phyloP scores from a whole-genome alignment of 257 asterid species.

The Solanum corneliomulleri region DNA sequence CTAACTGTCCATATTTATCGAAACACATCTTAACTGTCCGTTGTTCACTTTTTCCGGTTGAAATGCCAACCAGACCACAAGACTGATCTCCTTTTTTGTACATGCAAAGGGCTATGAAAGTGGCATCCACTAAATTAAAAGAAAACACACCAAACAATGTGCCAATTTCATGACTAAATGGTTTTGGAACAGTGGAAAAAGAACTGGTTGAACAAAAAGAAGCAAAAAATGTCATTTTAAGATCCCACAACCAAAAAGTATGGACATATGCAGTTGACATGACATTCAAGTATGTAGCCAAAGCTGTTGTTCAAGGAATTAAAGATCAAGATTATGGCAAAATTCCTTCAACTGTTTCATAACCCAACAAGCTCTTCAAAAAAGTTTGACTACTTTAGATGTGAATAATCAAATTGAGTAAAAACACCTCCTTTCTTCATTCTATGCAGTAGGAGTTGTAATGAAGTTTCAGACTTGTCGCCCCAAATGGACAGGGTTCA shows the following conservation, averaged over 20 bases:
- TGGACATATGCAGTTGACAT: not conserved
- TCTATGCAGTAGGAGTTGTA: not conserved
- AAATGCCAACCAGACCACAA: not conserved
- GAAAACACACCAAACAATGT: not conserved
- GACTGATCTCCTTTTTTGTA: not conserved
- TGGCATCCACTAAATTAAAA: not conserved
- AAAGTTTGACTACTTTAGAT: not conserved
- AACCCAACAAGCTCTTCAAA: not conserved
- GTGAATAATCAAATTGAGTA: not conserved
- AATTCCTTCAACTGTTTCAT: not conserved
- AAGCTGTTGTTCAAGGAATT: not conserved
- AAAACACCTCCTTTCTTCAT: not conserved
- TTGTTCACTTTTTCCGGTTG: not conserved
- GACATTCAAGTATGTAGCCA: not conserved
- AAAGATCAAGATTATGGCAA: not conserved
- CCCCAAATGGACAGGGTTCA: not conserved
- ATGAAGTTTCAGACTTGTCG: not conserved
- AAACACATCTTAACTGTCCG: rapidly evolving
- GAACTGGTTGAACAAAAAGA: not conserved
- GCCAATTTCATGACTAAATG: not conserved
- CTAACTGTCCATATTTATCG: not conserved
- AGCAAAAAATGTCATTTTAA: not conserved
- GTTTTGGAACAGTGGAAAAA: not conserved
- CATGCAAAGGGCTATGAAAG: not conserved
- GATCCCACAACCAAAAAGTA: not conserved